Conservation (phyloP, 495 filamentous ascomycete genomes). For the Bacidia gigantensis region DNA sequence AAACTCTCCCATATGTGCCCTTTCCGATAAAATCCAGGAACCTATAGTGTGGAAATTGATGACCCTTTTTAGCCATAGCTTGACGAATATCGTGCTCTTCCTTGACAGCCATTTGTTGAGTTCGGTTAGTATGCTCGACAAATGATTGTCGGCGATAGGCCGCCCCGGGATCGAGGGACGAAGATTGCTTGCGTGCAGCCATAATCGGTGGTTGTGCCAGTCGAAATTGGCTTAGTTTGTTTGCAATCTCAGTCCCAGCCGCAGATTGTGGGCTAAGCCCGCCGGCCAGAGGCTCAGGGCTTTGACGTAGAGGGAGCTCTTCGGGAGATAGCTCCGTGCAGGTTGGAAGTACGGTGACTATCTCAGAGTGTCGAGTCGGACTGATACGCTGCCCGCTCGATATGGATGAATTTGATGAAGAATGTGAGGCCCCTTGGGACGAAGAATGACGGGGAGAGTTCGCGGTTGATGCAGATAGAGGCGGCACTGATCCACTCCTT, state of each 20-base stretch:
- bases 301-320: no score
- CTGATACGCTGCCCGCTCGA: no score
- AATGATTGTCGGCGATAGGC: background rate
- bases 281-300: no score
- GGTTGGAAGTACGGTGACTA: no score
- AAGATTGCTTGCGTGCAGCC: background rate
- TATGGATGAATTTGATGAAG: background rate
- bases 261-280: no score
- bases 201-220: no score
- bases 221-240: no score
- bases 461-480: background rate
- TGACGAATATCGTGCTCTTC: constrained; percentile 4
- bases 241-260: no score
- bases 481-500: background rate
- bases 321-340: no score
- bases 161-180: background rate
- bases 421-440: background rate
- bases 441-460: background rate
- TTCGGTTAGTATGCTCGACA: background rate
- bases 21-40: constrained; percentile 89
- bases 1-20: constrained; percentile 89
- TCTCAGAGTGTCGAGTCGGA: no score
- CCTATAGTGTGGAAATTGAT: constrained; percentile 44
- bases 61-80: background rate
- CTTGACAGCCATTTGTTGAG: constrained; percentile 3